Evolutionary conservation across 108 stramenopile genomes (phyloP).

Genomic region (Thalassiosira profunda): DNA sequence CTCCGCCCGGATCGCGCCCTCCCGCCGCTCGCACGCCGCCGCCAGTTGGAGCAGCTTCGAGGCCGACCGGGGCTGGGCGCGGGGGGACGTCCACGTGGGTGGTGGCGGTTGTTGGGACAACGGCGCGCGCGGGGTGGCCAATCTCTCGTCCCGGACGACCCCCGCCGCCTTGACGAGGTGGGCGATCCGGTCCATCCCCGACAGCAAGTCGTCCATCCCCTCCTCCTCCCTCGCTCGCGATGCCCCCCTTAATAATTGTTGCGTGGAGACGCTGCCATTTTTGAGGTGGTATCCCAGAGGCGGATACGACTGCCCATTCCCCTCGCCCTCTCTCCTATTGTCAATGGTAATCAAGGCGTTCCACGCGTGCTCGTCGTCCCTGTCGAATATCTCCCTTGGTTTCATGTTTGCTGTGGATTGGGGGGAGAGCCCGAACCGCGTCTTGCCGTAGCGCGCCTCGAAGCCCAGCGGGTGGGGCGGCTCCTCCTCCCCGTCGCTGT

Average conservation of each 20-base stretch:
- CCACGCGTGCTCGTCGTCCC: constrained; percentile 35
- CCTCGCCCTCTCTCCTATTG: constrained; percentile 14
- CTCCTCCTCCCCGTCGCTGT: constrained; percentile 34
- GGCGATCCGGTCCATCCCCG: constrained; percentile 51
- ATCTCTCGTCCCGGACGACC: neutral
- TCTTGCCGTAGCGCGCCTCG: constrained; percentile 46
- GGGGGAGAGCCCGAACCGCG: constrained; percentile 54
- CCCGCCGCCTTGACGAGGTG: constrained; percentile 37
- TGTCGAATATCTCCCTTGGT: constrained; percentile 6
- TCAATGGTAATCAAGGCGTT: constrained; percentile 30
- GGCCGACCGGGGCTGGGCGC: constrained; percentile 20
- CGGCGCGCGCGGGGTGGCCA: neutral
- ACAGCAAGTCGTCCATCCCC: constrained; percentile 2
- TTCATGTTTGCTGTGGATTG: constrained; percentile 7
- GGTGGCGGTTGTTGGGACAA: neutral
- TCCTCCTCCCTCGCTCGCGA: neutral
- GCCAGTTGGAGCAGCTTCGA: constrained; percentile 44
- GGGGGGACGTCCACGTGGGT: constrained; percentile 4
- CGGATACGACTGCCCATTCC: neutral
- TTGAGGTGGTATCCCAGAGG: constrained; percentile 9
- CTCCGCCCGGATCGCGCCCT: constrained; percentile 30
- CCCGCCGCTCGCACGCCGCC: constrained; percentile 11
- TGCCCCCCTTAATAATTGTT: neutral
- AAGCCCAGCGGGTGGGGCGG: constrained; percentile 81
- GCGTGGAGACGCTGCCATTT: constrained; percentile 3